phyloP scores from a whole-genome alignment of 2,329 filamentous ascomycete species.

The Sarocladiaceae sp. region DNA sequence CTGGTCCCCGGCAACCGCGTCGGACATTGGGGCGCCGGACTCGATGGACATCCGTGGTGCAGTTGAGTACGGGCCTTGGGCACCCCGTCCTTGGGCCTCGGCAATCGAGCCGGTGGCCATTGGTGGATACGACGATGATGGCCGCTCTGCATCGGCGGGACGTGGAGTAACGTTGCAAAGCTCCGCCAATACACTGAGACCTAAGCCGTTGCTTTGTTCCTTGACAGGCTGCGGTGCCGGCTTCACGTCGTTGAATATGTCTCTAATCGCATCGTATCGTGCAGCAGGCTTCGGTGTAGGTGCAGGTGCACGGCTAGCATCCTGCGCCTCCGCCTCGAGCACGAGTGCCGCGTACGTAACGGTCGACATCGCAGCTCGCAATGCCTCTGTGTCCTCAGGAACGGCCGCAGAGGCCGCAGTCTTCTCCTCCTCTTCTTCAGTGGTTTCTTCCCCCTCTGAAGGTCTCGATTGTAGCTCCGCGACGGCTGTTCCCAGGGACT shows the following conservation, averaged over 20 bases:
- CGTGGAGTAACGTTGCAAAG: constrained; percentile 26
- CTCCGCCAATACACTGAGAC: constrained; percentile 28
- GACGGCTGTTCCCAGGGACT: constrained; percentile 29
- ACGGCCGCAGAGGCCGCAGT: not conserved
- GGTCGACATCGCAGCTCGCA: constrained; percentile 11
- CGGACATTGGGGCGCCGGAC: not conserved
- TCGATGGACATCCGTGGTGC: not conserved
- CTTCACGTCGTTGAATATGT: constrained; percentile 33
- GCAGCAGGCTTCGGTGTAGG: constrained; percentile 12
- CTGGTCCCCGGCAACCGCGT: not conserved
- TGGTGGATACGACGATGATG: not conserved
- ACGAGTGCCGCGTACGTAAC: constrained; percentile 16
- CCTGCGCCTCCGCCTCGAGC: constrained; percentile 13
- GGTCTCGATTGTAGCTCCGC: constrained; percentile 26
- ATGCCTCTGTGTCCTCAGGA: constrained; percentile 9
- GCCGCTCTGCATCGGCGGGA: constrained; percentile 9
- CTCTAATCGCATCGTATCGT: constrained; percentile 27
- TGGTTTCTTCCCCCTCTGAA: constrained; percentile 15
- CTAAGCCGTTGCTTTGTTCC: constrained; percentile 14
- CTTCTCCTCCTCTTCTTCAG: constrained; percentile 11
- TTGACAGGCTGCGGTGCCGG: constrained; percentile 20
- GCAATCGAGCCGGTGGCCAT: not conserved
- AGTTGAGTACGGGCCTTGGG: not conserved
- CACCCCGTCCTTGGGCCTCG: not conserved
- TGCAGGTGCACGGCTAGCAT: not conserved